Evolutionary conservation across 192 early-diverging fungal genomes (phyloP), one percentile per base, ranked within the genome.

Genomic region (Phlyctochytrium arcticum): DNA sequence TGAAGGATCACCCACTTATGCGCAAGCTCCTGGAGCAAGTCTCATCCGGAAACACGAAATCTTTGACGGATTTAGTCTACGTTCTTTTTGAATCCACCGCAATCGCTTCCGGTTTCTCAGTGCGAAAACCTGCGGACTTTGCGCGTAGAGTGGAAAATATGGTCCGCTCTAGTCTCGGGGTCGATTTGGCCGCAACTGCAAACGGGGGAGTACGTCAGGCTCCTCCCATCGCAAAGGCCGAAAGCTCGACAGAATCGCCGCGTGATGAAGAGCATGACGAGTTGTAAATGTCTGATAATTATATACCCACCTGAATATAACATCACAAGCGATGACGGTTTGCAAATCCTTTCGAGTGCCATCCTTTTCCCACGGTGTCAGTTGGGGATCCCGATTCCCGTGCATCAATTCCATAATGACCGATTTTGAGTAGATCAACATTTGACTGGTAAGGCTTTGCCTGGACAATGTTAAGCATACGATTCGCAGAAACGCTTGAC

Each of bases 1-100:
- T 48, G 5, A 8, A 61, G 72, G 60, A 69, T 31, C 80, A 82
- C 49, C 80, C 80, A 3, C 10, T 82, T 6, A 77, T 82, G 34
- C 24, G 65, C 31, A 51, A 27, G 10, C 48, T 82, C 32, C 62
- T 75, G 17, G 47, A 61, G 32, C 71, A 75, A 46, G 70, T 80
- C 26, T 42, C 68, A 33, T 36, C 37, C 8, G 71, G 59, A 5
- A 57, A 79, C 24, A 19, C 39, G 7, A 57, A 44, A 23, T 55
- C 49, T 30, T 17, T 80, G 27, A 60, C 63, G n/a, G 66, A 69
- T 27, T 35, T 57, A 4, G 63, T 71, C 15, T 51, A 51, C 27
- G 77, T 74, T 0, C 58, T 82, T 23, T 82, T 73, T 53, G 75
- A 82, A 54, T 34, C 67, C 8, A 74, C 74, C 21, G 49, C 70